A percentile compares a stretch with the other conserved stretches of the same genome.
Conservation (phyloP, 2,329 filamentous ascomycete species). For the Cordyceps pruinosa region DNA sequence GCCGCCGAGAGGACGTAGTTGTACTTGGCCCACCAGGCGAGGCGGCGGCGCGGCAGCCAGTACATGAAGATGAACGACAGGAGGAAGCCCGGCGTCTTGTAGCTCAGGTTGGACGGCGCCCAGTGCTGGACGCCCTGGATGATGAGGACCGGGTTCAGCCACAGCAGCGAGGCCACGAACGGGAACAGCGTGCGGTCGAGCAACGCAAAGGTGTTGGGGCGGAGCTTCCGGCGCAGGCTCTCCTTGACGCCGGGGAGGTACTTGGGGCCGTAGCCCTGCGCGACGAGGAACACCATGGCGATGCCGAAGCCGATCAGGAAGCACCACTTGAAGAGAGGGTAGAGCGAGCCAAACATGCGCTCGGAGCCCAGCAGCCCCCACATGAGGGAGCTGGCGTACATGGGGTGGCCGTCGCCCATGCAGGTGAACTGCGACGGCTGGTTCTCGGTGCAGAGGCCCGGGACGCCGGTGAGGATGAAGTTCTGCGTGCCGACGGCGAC, state of each 20-base stretch:
- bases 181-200: conserved; percentile 32
- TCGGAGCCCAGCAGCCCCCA: conserved; percentile 47
- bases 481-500: conserved; percentile 38
- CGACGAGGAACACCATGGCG: conserved; percentile 29
- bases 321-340: conserved; percentile 37
- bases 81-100: conserved; percentile 37
- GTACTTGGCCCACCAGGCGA: conserved; percentile 41
- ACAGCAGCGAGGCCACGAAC: conserved; percentile 31
- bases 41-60: conserved; percentile 29
- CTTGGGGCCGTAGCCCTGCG: conserved; percentile 27
- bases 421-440: conserved; percentile 40
- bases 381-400: conserved; percentile 37
- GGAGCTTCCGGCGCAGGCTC: conserved; percentile 24
- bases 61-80: conserved; percentile 38
- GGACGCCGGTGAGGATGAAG: conserved; percentile 33
- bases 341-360: conserved; percentile 36
- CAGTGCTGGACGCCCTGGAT: conserved; percentile 37
- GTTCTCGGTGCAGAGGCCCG: conserved; percentile 23
- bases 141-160: conserved; percentile 35
- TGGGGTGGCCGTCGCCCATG: conserved; percentile 41
- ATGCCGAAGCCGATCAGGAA: conserved; percentile 34
- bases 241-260: conserved; percentile 29
- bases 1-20: conserved; percentile 39
- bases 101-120: conserved; percentile 36
- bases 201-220: conserved; percentile 24